Evolutionary conservation across 345 rosid species (phyloP).

Genomic region (Gossypium australe): DNA sequence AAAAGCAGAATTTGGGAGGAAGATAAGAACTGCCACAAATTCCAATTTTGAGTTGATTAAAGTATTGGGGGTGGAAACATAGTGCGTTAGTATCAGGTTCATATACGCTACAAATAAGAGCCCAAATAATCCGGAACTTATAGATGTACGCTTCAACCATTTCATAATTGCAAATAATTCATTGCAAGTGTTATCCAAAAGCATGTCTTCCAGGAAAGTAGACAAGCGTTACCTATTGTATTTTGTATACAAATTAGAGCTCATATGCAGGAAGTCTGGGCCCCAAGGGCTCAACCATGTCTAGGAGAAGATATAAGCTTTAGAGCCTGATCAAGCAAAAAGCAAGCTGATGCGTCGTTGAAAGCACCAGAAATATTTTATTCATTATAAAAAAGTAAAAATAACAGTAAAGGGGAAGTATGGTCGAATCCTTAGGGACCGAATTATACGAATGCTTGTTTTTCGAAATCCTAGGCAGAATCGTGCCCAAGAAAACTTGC

Average conservation of each 20-base stretch:
- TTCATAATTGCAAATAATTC: background rate
- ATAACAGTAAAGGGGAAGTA: too few species aligned
- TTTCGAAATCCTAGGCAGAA: too few species aligned
- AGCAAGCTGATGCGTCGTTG: too few species aligned
- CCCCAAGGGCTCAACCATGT: constrained; percentile 45
- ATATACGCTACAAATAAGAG: background rate
- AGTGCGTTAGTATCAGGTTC: background rate
- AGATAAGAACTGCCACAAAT: background rate
- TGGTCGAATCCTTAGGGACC: too few species aligned
- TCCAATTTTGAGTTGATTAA: background rate
- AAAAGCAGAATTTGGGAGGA: background rate
- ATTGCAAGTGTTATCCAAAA: background rate
- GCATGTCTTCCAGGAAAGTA: background rate
- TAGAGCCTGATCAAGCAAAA: constrained; percentile 53
- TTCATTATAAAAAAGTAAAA: too few species aligned
- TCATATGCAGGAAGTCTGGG: constrained; percentile 59
- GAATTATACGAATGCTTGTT: too few species aligned
- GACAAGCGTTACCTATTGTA: background rate
- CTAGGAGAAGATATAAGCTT: constrained; percentile 48
- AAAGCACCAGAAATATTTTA: too few species aligned
- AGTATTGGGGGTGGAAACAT: background rate
- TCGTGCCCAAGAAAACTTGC: too few species aligned
- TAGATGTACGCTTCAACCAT: background rate
- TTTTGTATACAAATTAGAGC: constrained; percentile 20
- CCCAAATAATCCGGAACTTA: background rate